Base-by-base conservation (phyloP, 805 yeast genomes). In the Saccharomycopsis selenospora region DNA sequence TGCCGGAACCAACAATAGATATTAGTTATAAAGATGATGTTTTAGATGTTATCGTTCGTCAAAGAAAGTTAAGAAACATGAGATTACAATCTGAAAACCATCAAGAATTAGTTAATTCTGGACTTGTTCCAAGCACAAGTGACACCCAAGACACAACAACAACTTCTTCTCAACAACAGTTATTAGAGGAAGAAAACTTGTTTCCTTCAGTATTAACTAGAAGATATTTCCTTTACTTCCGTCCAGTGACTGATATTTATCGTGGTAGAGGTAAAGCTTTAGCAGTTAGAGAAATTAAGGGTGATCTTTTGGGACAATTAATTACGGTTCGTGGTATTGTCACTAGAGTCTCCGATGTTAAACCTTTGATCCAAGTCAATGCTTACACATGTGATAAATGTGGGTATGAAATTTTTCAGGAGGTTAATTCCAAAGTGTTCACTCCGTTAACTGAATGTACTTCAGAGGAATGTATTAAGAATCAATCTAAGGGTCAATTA, bases 341-440 rank as follows among this genome's bases (percentile, higher is more conserved):
- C 45, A 93, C 98, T 6, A 75, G 99, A 56, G 96, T 90, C 3
- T 83, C 95, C 2, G 99, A 93, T 64, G 99, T 93, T 40, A 91
- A 90, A 65, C 99, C 99, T 3, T 73, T 87, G 4, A 86, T 93
- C 5, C 71, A 77, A 52, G 97, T 93, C 47, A 88, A 84, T 58
- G 98, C 99, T 1, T 95, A 91, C 63, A 87, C 98, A 4, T 93
- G 99, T 69, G 99, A 93, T 63, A 85, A 85, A 59, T 93, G 99
- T 72, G 99, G 99, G 43, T 84, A 77, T 66, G 99, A 93, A 67
- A 80, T 88, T 46, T 93, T 95, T 73, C 98, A 93, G 69, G 98
- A 95, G 64, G 95, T 93, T 56, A 82, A 78, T 55, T 69, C 90
- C 17, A 80, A 81, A 61, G 80, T 85, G 40, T 95, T 86, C 67